Evolutionary conservation across 163 green algal genomes (phyloP).

Genomic region (Coccomyxa subellipsoidea): DNA sequence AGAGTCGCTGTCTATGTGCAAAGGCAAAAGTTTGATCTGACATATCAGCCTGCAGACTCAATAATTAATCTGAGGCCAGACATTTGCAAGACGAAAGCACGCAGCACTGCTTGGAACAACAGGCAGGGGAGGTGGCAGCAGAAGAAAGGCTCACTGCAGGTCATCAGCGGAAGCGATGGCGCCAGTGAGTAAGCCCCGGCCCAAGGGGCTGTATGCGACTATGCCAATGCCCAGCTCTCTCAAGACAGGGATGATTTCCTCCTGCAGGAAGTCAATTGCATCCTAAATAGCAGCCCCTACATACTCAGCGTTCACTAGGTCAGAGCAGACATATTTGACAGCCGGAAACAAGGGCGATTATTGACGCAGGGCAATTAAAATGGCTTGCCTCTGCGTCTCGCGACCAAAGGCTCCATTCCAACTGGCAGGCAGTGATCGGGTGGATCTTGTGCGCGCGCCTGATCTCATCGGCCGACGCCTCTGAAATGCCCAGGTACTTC

Average conservation of each 20-base stretch:
- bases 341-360: too few relatives aligned
- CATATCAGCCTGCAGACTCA: background rate
- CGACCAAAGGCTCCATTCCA: slow-evolving; percentile 64
- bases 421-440: slow-evolving; percentile 58
- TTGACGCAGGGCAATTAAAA: background rate
- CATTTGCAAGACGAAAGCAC: background rate
- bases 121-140: background rate
- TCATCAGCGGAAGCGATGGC: background rate
- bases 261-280: background rate
- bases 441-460: slow-evolving; percentile 49
- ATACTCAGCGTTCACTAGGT: too few relatives aligned
- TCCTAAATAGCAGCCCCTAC: background rate
- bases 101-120: background rate
- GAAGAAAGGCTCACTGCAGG: background rate
- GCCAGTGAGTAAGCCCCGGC: background rate
- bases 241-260: slow-evolving; percentile 14
- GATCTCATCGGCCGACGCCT: slow-evolving; percentile 48
- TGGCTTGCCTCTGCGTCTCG: slow-evolving; percentile 15
- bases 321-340: too few relatives aligned
- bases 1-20: too few relatives aligned
- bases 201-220: slow-evolving; percentile 4
- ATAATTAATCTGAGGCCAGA: background rate
- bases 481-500: slow-evolving; percentile 56
- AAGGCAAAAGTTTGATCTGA: background rate
- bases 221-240: slow-evolving; percentile 11